Percentiles rank a stretch among this genome's conserved stretches.
Evolutionary conservation across 1,284 basidiomycete genomes (phyloP).

Genomic region (Papiliotrema nemorosa): DNA sequence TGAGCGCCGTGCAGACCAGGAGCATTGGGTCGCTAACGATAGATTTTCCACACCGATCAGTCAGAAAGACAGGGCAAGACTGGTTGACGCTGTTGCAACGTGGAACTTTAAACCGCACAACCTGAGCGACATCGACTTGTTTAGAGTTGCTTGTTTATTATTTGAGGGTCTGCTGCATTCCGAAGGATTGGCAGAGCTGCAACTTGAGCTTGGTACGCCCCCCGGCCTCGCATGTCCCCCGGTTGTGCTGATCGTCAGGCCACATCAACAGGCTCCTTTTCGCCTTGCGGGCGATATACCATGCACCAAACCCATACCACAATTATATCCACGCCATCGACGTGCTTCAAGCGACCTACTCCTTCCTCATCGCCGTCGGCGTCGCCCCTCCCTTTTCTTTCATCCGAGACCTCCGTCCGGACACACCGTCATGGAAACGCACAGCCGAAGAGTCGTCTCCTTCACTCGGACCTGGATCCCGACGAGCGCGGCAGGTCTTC

Average conservation of each 20-base stretch:
- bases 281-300: conserved; percentile 79
- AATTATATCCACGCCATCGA: conserved; percentile 94
- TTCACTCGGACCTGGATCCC: conserved; percentile 25
- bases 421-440: conserved; percentile 31
- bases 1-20: conserved; percentile 29
- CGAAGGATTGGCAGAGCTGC: conserved; percentile 67
- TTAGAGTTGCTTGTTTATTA: conserved; percentile 73
- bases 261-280: conserved; percentile 71
- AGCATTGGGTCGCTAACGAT: neutral
- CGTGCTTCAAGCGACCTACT: conserved; percentile 86
- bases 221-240: neutral
- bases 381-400: conserved; percentile 68
- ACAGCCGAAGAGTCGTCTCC: conserved; percentile 19
- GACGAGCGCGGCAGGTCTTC: conserved; percentile 52
- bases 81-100: conserved; percentile 62
- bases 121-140: conserved; percentile 70
- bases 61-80: conserved; percentile 46
- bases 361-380: conserved; percentile 70
- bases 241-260: conserved; percentile 32
- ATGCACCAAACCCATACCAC: conserved; percentile 86
- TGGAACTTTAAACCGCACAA: conserved; percentile 87
- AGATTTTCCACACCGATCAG: conserved; percentile 42
- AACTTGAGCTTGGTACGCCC: conserved; percentile 66
- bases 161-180: conserved; percentile 56
- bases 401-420: conserved; percentile 26